A percentile compares a stretch with the other conserved stretches of the same genome.
These are phyloP conservation scores for Fusarium circinatum DNA, from an alignment of 2,329 filamentous ascomycete genomes.

Conservation along the genomic window DNA sequence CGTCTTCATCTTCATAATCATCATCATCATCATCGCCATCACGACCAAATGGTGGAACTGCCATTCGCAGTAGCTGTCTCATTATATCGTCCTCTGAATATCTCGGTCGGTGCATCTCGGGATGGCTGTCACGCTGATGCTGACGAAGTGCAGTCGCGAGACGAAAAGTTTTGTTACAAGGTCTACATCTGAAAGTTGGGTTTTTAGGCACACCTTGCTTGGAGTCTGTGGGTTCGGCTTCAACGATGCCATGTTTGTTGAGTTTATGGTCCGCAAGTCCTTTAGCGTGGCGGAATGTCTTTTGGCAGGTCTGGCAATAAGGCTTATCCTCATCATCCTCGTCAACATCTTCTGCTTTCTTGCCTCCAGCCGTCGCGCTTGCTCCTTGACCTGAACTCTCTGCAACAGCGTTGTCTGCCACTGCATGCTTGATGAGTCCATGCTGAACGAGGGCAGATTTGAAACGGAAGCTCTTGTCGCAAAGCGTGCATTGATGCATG, in stretches of 20 bases:
- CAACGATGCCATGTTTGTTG: background rate
- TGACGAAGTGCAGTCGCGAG: background rate
- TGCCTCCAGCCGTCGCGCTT: background rate
- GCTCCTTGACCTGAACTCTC: background rate
- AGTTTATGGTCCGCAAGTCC: background rate
- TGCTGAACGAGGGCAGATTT: background rate
- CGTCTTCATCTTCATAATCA: background rate
- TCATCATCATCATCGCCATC: background rate
- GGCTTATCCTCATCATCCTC: background rate
- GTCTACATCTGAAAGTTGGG: background rate
- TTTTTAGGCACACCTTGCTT: background rate
- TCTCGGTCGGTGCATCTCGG: background rate
- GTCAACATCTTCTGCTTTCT: background rate
- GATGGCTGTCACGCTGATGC: background rate
- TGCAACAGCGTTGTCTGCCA: background rate
- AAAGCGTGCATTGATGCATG: background rate
- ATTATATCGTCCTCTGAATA: background rate
- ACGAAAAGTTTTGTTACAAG: background rate
- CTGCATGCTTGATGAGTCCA: background rate
- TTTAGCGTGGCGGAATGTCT: background rate
- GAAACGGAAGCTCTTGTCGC: background rate
- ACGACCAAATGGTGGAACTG: background rate
- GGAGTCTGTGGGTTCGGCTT: background rate
- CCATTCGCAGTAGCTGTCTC: background rate
- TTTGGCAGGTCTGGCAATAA: background rate